Conservation (phyloP, 352 stramenopile genomes). For the Pythium myriotylum region DNA sequence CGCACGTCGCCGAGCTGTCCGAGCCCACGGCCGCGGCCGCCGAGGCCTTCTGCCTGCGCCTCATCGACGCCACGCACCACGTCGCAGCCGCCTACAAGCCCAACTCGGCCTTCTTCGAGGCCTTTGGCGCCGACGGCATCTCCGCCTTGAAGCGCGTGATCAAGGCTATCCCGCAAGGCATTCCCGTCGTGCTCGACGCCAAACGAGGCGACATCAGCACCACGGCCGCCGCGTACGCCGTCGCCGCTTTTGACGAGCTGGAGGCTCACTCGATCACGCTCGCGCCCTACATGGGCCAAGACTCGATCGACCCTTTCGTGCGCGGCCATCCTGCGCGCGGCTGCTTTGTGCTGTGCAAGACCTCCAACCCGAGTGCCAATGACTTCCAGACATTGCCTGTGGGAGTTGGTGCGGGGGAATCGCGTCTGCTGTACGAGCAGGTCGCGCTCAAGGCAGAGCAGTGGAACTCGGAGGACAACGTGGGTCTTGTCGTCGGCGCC, state of each 20-base stretch:
- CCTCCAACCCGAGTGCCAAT: slow-evolving; percentile 97
- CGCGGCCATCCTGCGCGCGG: slow-evolving; percentile 82
- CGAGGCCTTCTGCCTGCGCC: slow-evolving; percentile 93
- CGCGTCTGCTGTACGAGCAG: slow-evolving; percentile 81
- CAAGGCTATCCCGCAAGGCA: slow-evolving; percentile 82
- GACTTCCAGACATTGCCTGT: slow-evolving; percentile 93
- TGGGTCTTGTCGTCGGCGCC: slow-evolving; percentile 98
- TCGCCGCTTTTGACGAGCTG: slow-evolving; percentile 93
- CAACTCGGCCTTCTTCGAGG: slow-evolving; percentile 99
- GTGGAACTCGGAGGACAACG: slow-evolving; percentile 90
- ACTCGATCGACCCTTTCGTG: slow-evolving; percentile 98
- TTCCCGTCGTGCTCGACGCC: slow-evolving; percentile 97
- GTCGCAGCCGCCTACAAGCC: slow-evolving; percentile 98
- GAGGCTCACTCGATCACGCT: slow-evolving; percentile 96
- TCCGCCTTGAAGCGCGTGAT: slow-evolving; percentile 92
- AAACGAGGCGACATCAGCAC: slow-evolving; percentile 99
- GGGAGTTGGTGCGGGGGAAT: slow-evolving; percentile 14
- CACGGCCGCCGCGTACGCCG: slow-evolving; percentile 96
- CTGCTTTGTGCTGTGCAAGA: slow-evolving; percentile 99
- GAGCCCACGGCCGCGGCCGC: slow-evolving; percentile 88
- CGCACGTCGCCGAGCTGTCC: slow-evolving; percentile 86
- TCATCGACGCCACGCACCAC: slow-evolving; percentile 95
- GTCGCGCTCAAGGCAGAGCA: slow-evolving; percentile 90
- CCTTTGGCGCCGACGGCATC: slow-evolving; percentile 86
- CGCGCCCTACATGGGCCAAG: slow-evolving; percentile 97